These are phyloP conservation scores for Cornus suecica DNA, from an alignment of 148 eudicot genomes.

Conservation along the genomic window DNA sequence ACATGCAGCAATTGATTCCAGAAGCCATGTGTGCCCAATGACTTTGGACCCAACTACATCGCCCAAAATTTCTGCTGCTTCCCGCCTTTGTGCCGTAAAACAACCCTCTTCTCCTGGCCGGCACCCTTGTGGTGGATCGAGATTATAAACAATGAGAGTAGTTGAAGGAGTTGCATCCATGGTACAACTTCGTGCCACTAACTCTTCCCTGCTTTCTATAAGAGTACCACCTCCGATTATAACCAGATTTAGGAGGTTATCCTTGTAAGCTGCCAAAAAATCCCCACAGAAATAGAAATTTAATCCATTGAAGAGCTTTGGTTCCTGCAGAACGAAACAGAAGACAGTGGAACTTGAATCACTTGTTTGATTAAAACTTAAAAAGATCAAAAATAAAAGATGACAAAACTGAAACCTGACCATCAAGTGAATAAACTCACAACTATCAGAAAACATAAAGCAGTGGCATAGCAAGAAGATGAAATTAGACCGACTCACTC, in stretches of 20 bases:
- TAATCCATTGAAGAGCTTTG: slow-evolving; percentile 65
- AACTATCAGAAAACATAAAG: background rate
- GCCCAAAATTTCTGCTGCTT: slow-evolving; percentile 44
- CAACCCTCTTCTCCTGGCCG: slow-evolving; percentile 11
- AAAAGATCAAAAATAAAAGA: background rate
- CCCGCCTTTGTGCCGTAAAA: slow-evolving; percentile 25
- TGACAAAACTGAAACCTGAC: no score
- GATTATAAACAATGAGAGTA: slow-evolving; percentile 51
- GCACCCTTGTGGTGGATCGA: slow-evolving; percentile 25
- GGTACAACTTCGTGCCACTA: slow-evolving; percentile 16
- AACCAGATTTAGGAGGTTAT: slow-evolving; percentile 55
- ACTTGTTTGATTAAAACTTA: no score
- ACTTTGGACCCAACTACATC: slow-evolving; percentile 36
- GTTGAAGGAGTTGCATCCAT: slow-evolving; percentile 12
- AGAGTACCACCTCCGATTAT: slow-evolving; percentile 67
- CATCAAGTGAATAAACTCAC: no score
- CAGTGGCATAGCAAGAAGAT: background rate
- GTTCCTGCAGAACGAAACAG: slow-evolving; percentile 40
- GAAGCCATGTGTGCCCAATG: slow-evolving; percentile 72
- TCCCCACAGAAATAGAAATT: slow-evolving; percentile 60
- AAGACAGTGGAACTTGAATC: no score
- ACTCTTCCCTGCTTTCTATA: slow-evolving; percentile 38
- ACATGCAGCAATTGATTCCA: slow-evolving; percentile 78
- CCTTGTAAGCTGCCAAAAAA: slow-evolving; percentile 50
- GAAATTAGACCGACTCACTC: no score